Base-by-base conservation (phyloP, 192 early-diverging fungal genomes). In the Coemansia sp. region DNA sequence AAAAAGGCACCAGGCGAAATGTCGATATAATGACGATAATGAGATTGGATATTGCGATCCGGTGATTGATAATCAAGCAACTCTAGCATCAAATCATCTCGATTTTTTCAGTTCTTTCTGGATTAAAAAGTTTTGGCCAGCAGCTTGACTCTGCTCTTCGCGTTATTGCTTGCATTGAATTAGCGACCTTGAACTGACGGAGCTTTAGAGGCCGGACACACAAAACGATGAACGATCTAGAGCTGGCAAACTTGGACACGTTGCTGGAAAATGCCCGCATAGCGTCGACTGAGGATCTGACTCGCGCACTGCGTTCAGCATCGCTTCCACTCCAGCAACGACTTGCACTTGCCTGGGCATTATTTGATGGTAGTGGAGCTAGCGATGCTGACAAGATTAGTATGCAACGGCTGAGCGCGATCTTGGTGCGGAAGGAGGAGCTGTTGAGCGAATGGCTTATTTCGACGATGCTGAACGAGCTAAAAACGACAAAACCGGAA, bases 361-460 rank as follows among this genome's bases (percentile, higher is more conserved):
- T 79, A 37, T 67, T 79, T 37, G 76, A 73, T 32, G 38, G 60
- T 41, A 69, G 63, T 43, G 27, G 48, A 15, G 60, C 19, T 11
- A 24, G 27, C 29, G 11, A 23, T 23, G 9, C 10, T 4, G 11
- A 63, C 35, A 15, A 22, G 32, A 12, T 11, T 49, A 64, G 35
- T n/a, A 56, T 79, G 15, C 43, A 50, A 27, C 63, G 63, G 35
- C 53, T 79, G 47, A 60, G 71, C 45, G 47, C 54, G 3, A 65
- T 63, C 8, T 57, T 79, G 21, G 71, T 79, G 14, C 71, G 76
- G 41, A 66, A 67, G 37, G 69, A 73, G 38, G 76, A 79, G 67
- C 57, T 73, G 32, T 54, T 79, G 38, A 56, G 58, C 7, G 76
- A 79, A 10, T 79, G 76, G 76, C 56, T 79, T 17, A 70, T 79